phyloP scores from a whole-genome alignment of 1,139 yeast species.

The Hanseniaspora gamundiae region DNA sequence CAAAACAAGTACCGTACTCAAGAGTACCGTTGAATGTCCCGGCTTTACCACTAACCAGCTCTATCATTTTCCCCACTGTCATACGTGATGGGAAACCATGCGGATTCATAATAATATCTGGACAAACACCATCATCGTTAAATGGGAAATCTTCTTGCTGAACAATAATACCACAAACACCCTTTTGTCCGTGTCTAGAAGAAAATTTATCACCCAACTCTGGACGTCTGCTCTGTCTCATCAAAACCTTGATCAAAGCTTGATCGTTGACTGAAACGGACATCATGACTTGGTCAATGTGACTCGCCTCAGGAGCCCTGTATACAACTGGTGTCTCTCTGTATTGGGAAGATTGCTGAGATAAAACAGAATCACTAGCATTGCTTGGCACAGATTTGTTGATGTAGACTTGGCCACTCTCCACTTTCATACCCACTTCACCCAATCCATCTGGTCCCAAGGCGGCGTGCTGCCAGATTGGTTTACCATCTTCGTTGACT shows the following conservation, averaged over 20 bases:
- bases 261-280: slow-evolving; percentile 92
- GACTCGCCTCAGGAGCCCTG: slow-evolving; percentile 91
- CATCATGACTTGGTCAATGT: slow-evolving; percentile 95
- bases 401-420: slow-evolving; percentile 86
- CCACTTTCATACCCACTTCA: slow-evolving; percentile 85
- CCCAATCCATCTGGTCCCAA: slow-evolving; percentile 94
- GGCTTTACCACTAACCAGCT: slow-evolving; percentile 90
- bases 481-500: slow-evolving; percentile 65
- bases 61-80: slow-evolving; percentile 99
- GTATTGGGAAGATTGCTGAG: slow-evolving; percentile 38
- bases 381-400: slow-evolving; percentile 88
- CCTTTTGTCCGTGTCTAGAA: slow-evolving; percentile 87
- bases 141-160: slow-evolving; percentile 95
- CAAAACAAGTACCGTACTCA: slow-evolving; percentile 96
- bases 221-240: slow-evolving; percentile 95
- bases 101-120: slow-evolving; percentile 97
- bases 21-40: slow-evolving; percentile 87
- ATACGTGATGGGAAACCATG: slow-evolving; percentile 99
- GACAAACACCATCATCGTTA: slow-evolving; percentile 77
- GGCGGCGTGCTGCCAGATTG: slow-evolving; percentile 76
- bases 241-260: slow-evolving; percentile 78
- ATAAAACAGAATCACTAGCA: slow-evolving; percentile 62
- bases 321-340: slow-evolving; percentile 87
- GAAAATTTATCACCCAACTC: slow-evolving; percentile 97
- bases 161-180: slow-evolving; percentile 96